Conservation (phyloP, 495 filamentous ascomycete species). For the Aspergillus sclerotioniger region DNA sequence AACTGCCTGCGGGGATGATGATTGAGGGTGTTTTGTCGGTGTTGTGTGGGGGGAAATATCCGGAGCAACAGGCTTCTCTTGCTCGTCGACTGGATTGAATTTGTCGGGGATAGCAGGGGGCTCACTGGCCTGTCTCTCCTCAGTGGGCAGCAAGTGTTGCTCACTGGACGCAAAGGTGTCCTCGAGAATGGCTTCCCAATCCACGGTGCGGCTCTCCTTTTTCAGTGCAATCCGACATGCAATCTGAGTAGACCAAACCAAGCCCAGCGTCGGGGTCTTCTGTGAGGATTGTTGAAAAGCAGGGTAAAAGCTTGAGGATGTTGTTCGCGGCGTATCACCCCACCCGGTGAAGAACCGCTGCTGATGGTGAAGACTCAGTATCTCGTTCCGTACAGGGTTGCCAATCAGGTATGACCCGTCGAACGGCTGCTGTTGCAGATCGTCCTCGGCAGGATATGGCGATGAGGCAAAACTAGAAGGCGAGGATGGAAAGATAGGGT, state of each 20-base stretch:
- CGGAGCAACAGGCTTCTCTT: not conserved
- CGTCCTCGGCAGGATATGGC: conserved; percentile 34
- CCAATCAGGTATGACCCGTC: conserved; percentile 42
- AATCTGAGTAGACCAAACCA: conserved; percentile 89
- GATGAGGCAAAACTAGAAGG: conserved; percentile 31
- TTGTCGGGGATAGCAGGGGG: not conserved
- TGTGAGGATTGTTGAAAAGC: conserved; percentile 27
- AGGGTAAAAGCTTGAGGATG: not conserved
- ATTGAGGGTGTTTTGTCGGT: not conserved
- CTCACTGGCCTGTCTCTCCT: not conserved
- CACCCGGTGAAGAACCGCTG: conserved; percentile 93
- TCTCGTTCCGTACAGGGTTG: conserved; percentile 39
- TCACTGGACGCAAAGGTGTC: not conserved
- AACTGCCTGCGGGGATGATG: not conserved
- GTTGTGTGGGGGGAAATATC: not conserved
- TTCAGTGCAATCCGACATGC: conserved; percentile 76
- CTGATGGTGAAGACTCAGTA: conserved; percentile 79
- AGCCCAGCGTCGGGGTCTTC: conserved; percentile 83
- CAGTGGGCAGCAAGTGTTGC: not conserved
- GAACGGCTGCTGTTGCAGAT: conserved; percentile 26
- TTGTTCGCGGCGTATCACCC: conserved; percentile 55
- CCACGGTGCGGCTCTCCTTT: conserved; percentile 42
- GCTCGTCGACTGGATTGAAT: not conserved
- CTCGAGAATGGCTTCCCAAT: not conserved
- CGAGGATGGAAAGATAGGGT: conserved; percentile 27